phyloP scores from a whole-genome alignment of 2,329 filamentous ascomycete genomes.

The Xylaria sp. region DNA sequence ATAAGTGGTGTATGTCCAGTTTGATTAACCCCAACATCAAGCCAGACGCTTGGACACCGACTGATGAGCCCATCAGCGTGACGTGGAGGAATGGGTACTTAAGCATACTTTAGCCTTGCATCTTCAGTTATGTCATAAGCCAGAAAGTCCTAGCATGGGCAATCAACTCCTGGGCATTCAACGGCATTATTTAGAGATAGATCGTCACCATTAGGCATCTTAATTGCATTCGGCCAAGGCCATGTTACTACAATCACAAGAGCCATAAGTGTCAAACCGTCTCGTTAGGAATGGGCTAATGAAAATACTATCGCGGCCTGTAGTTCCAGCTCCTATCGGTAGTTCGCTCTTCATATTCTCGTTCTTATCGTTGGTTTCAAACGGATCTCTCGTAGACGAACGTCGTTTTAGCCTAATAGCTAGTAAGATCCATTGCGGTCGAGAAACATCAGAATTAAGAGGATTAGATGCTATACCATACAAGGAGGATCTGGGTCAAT shows the following conservation, averaged over 20 bases:
- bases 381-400: not conserved
- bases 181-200: not conserved
- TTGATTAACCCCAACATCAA: conserved; percentile 48
- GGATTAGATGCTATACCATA: conserved; percentile 2
- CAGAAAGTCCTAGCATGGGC: not conserved
- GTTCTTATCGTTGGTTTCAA: not conserved
- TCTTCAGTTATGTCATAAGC: not conserved
- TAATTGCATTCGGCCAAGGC: not conserved
- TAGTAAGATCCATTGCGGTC: conserved; percentile 2
- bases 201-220: not conserved
- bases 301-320: not conserved
- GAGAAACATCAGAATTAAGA: conserved; percentile 2
- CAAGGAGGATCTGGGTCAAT: not conserved
- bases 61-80: conserved; percentile 43
- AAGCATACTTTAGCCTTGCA: too few relatives aligned
- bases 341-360: conserved; percentile 3
- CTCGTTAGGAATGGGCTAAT: not conserved
- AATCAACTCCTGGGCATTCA: not conserved
- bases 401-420: conserved; percentile 28
- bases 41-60: conserved; percentile 46
- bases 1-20: not conserved
- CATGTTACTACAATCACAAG: not conserved
- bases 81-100: conserved; percentile 38
- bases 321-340: not conserved
- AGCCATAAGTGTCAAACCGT: not conserved